These are phyloP conservation scores for Hibiscus tridactylites DNA, from an alignment of 345 rosid species.

Conservation along the genomic window DNA sequence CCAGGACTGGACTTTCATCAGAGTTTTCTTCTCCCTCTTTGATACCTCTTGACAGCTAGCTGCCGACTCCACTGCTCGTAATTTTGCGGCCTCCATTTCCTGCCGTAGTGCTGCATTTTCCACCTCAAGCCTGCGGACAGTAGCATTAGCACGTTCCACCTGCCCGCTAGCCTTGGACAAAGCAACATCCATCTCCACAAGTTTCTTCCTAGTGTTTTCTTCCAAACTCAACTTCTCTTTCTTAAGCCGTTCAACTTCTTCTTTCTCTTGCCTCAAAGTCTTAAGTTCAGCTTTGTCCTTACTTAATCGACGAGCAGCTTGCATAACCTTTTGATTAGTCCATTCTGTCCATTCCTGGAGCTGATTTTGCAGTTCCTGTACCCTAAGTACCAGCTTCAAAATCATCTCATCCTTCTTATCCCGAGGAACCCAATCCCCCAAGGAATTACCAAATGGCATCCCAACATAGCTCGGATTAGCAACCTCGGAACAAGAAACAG, in stretches of 20 bases:
- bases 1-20: conserved; percentile 61
- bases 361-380: conserved; percentile 50
- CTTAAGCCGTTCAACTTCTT: conserved; percentile 72
- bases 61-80: conserved; percentile 62
- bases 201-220: conserved; percentile 77
- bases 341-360: conserved; percentile 93
- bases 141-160: conserved; percentile 60
- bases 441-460: conserved; percentile 36
- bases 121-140: conserved; percentile 68
- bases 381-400: conserved; percentile 45
- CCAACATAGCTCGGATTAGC: conserved; percentile 28
- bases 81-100: conserved; percentile 67
- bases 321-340: conserved; percentile 95
- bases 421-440: conserved; percentile 33
- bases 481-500: conserved; percentile 25
- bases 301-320: conserved; percentile 78
- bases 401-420: conserved; percentile 56
- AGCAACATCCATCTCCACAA: conserved; percentile 80
- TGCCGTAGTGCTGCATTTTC: conserved; percentile 59
- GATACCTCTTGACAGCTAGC: conserved; percentile 61
- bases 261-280: conserved; percentile 74
- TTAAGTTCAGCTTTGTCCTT: conserved; percentile 83
- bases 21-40: conserved; percentile 63
- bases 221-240: conserved; percentile 71
- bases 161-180: conserved; percentile 66